Percentiles rank a stretch among this genome's conserved stretches.
These are phyloP conservation scores for Ogataea ganodermae DNA, from an alignment of 805 yeast genomes.

Conservation along the genomic window DNA sequence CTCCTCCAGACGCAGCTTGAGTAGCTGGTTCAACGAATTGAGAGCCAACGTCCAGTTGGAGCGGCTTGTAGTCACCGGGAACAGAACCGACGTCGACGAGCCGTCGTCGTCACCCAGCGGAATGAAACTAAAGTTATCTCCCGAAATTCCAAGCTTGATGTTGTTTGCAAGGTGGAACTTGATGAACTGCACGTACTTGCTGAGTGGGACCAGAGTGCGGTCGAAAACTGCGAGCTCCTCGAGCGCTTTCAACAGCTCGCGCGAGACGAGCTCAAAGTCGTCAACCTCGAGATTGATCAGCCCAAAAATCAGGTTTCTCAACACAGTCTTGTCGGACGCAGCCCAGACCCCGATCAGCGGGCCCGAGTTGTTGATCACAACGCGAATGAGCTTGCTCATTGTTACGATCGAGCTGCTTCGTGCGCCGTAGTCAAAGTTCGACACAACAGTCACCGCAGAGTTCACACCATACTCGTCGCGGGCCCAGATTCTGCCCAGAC, in stretches of 20 bases:
- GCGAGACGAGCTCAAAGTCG: conserved; percentile 35
- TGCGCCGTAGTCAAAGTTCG: conserved; percentile 49
- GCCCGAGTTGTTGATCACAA: conserved; percentile 54
- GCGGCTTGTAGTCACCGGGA: conserved; percentile 37
- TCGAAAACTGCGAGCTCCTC: conserved; percentile 54
- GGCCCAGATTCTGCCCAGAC: conserved; percentile 41
- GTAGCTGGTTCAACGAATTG: conserved; percentile 32
- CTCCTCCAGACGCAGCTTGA: conserved; percentile 26
- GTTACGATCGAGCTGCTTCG: conserved; percentile 44
- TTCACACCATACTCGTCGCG: conserved; percentile 54
- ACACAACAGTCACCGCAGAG: conserved; percentile 44
- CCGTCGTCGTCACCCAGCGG: conserved; percentile 30
- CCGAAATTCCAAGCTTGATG: conserved; percentile 35
- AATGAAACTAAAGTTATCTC: conserved; percentile 23
- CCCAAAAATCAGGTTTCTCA: conserved; percentile 41
- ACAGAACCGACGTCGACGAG: conserved; percentile 30
- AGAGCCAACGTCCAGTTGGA: conserved; percentile 28
- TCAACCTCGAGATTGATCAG: conserved; percentile 38
- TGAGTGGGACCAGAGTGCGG: conserved; percentile 34
- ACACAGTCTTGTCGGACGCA: conserved; percentile 29
- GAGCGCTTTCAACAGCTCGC: conserved; percentile 43
- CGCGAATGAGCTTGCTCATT: conserved; percentile 45
- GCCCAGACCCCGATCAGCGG: conserved; percentile 50
- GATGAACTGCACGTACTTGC: conserved; percentile 34
- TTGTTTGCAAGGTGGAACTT: conserved; percentile 37